Evolutionary conservation across 371 early-diverging fungal genomes (phyloP), one percentile per base, ranked within the genome.

Genomic region (Circinella minor): DNA sequence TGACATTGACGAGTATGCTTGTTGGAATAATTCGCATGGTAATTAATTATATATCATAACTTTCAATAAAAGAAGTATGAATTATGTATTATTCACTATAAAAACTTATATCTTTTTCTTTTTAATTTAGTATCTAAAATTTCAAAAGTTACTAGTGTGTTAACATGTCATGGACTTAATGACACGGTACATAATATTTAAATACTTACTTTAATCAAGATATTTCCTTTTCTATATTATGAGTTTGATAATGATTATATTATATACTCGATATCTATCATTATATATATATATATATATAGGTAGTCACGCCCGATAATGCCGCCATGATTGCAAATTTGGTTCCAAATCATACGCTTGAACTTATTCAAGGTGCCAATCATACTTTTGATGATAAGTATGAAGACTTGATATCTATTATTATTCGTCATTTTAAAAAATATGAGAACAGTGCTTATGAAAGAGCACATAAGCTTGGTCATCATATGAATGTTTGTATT

Each of bases 261-360:
- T 27, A 27, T 1, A 27, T 27, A 27, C n/a, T 57, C 10, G 5
- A 0, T 14, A 15, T 51, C n/a, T n/a, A 51, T 51, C 8, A 14
- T 13, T 17, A n/a, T 51, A 13, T 51, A 51, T n/a, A 17, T 14
- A 4, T n/a, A n/a, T 57, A 27, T 14, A 11, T 11, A 15, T 70
- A 89, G 89, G 76, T 87, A 62, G 88, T 87, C n/a, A 87, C 88
- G 46, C 76, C 85, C 43, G 79, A 81, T 49, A 85, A 89, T 77
- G 85, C 88, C 48, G 83, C 81, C 43, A 73, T 77, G 57, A 83
- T 81, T 79, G 81, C 84, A 67, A 86, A 77, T 73, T 78, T 67
- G 67, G 85, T 80, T 49, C 82, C 81, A 60, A 86, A 76, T 63
- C 89, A 85, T 48, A 82, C 88, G 1, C 71, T 88, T 13, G 74